Percentiles rank a stretch among this genome's conserved stretches.
Conservation (phyloP, 805 yeast species). For the Isabelozyma heimii region DNA sequence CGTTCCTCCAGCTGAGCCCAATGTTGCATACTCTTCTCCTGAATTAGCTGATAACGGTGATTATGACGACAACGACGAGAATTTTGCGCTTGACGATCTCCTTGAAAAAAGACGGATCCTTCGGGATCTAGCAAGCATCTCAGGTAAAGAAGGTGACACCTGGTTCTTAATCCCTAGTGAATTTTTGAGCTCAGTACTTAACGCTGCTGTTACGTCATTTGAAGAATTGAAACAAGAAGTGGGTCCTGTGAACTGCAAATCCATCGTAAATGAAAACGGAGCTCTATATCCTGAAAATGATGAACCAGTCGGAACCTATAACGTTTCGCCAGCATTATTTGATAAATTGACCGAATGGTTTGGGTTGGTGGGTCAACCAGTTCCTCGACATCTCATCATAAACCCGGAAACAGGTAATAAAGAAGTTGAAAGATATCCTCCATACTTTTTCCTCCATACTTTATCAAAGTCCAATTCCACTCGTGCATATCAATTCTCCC, state of each 20-base stretch:
- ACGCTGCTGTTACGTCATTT: slow-evolving; percentile 22
- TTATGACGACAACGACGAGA: background rate
- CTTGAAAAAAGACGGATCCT: background rate
- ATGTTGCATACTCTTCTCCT: background rate
- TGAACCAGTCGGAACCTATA: slow-evolving; percentile 12
- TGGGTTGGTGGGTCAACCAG: slow-evolving; percentile 43
- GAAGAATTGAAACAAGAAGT: slow-evolving; percentile 26
- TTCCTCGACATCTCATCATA: slow-evolving; percentile 25
- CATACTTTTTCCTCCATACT: slow-evolving; percentile 33
- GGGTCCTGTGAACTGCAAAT: slow-evolving; percentile 47
- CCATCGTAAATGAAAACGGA: slow-evolving; percentile 46
- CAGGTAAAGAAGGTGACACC: background rate
- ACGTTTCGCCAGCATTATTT: slow-evolving; percentile 44
- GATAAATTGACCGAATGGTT: slow-evolving; percentile 50
- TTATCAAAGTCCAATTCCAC: slow-evolving; percentile 15
- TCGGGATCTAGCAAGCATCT: background rate
- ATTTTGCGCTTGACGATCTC: background rate
- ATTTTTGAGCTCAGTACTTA: slow-evolving; percentile 43
- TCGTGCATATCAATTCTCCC: background rate
- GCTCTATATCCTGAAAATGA: slow-evolving; percentile 30
- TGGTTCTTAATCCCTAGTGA: slow-evolving; percentile 47
- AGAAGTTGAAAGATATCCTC: slow-evolving; percentile 35
- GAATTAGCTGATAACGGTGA: background rate
- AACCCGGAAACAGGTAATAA: slow-evolving; percentile 22
- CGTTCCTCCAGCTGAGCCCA: background rate